Evolutionary conservation across 371 early-diverging fungal species (phyloP).

Genomic region (Catenaria anguillulae): DNA sequence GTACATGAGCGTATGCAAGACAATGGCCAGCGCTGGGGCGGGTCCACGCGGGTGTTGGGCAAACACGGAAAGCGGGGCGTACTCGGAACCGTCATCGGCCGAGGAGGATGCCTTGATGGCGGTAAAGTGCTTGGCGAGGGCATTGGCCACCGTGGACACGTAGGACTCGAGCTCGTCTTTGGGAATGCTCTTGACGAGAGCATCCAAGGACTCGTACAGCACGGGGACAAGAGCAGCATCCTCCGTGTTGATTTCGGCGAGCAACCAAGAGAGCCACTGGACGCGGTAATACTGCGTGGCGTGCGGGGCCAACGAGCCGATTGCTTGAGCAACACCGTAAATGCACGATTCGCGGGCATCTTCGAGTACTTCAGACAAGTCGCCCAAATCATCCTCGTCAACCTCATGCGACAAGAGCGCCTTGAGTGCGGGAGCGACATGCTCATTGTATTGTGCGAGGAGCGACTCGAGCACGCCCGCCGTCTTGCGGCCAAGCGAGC

Average conservation of each 20-base stretch:
- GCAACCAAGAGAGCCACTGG: conserved; percentile 68
- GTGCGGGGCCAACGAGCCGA: conserved; percentile 3
- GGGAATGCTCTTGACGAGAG: conserved; percentile 59
- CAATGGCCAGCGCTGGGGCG: conserved; percentile 74
- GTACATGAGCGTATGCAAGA: conserved; percentile 84
- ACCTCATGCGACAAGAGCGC: conserved; percentile 28
- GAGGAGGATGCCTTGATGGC: not conserved
- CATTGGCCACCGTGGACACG: conserved; percentile 23
- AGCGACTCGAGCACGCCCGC: conserved; percentile 63
- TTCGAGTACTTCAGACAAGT: conserved; percentile 32
- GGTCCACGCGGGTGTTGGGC: conserved; percentile 39
- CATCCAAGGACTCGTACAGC: conserved; percentile 63
- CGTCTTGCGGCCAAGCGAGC: conserved; percentile 31
- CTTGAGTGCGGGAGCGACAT: conserved; percentile 3
- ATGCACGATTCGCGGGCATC: not conserved
- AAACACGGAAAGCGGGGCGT: not conserved
- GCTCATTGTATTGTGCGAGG: conserved; percentile 18
- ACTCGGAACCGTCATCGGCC: not conserved
- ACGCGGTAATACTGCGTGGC: not conserved
- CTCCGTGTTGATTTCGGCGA: conserved; percentile 48
- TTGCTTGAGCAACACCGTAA: not conserved
- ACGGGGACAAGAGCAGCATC: conserved; percentile 40
- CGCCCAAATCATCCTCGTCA: conserved; percentile 49
- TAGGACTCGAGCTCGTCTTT: conserved; percentile 73
- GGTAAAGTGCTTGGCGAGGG: not conserved